These are phyloP conservation scores for Diplodia intermedia DNA, from an alignment of 2,329 filamentous ascomycete genomes.

Conservation along the genomic window DNA sequence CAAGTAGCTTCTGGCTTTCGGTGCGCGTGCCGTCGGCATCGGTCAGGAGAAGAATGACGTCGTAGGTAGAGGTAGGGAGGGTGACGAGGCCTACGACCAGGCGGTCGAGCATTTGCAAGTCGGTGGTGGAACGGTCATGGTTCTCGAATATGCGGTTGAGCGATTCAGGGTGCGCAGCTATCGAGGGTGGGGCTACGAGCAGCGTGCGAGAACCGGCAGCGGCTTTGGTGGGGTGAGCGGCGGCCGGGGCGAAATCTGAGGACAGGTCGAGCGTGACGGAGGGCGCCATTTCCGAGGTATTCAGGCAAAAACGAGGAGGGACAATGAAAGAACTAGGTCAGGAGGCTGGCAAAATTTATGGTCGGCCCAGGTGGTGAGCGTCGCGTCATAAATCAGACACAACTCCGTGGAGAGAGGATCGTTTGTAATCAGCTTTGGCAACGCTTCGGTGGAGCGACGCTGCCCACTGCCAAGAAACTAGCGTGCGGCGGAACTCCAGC, in stretches of 20 bases:
- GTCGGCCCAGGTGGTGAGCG: constrained; percentile 12
- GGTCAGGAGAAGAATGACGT: constrained; percentile 81
- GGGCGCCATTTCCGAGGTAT: constrained; percentile 46
- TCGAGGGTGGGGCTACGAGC: constrained; percentile 86
- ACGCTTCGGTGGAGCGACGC: constrained; percentile 25
- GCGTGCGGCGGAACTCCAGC: background rate
- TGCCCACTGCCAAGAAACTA: constrained; percentile 20
- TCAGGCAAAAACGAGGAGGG: background rate
- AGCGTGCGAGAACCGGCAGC: constrained; percentile 65
- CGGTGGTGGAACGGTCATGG: constrained; percentile 77
- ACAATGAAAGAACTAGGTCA: background rate
- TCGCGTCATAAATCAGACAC: constrained; percentile 22
- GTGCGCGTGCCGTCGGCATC: constrained; percentile 72
- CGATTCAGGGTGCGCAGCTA: constrained; percentile 82
- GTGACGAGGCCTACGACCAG: constrained; percentile 80
- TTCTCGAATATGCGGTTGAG: constrained; percentile 73
- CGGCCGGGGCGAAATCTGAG: constrained; percentile 44
- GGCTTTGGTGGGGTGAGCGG: constrained; percentile 36
- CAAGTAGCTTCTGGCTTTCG: constrained; percentile 71
- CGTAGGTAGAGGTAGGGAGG: constrained; percentile 79
- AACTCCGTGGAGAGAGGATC: constrained; percentile 19
- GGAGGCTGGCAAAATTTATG: constrained; percentile 5
- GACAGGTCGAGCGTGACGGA: constrained; percentile 48
- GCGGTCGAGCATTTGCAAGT: constrained; percentile 97
- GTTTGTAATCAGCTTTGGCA: constrained; percentile 28